Evolutionary conservation across 306 rosid genomes (phyloP), one percentile per base, ranked within the genome.

Genomic region (Abrus pulchellus): DNA sequence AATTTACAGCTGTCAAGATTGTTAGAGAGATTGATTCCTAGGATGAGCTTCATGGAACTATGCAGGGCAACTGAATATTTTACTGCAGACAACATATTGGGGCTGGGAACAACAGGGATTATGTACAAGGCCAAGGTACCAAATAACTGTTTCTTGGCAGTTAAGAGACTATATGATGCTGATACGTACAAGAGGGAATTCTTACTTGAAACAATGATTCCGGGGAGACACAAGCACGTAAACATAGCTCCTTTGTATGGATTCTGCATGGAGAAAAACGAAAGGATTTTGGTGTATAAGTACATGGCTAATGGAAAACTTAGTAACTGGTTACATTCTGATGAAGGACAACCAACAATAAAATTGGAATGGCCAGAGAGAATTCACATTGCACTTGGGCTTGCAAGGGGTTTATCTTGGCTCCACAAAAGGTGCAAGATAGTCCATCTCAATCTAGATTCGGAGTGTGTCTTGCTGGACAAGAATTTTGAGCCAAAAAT

Each of bases 351-450:
- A 40, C 56, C 60, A 29, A 3, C 49, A 41, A 11, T 50, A 41
- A 32, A 29, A 53, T 14, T 70, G 65, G 67, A 40, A 70, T 62
- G 85, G 79, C 76, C 72, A 9, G 70, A 77, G 77, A 74, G 82
- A 34, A 40, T 83, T 83, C 73, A 83, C 72, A 84, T 87, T 63
- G 87, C 82, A 30, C 68, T 87, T 44, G 90, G 87, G 6, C 4
- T 81, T 45, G 84, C 82, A 4, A 77, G 86, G 69, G 87, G 84
- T 45, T 74, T 87, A 29, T 67, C 80, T 11, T 87, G 90, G 87
- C 82, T 83, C 38, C 86, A 83, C 28, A 34, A 69, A 34, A 32
- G 0, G 34, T 84, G 82, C 82, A 82, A 54, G 3, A 29, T 77
- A 28, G 76, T 78, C 4, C 87, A 81, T 64, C 86, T 80, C 3